Conservation (phyloP, 2,329 filamentous ascomycete species). For the Ophiocordyceps unilateralis region DNA sequence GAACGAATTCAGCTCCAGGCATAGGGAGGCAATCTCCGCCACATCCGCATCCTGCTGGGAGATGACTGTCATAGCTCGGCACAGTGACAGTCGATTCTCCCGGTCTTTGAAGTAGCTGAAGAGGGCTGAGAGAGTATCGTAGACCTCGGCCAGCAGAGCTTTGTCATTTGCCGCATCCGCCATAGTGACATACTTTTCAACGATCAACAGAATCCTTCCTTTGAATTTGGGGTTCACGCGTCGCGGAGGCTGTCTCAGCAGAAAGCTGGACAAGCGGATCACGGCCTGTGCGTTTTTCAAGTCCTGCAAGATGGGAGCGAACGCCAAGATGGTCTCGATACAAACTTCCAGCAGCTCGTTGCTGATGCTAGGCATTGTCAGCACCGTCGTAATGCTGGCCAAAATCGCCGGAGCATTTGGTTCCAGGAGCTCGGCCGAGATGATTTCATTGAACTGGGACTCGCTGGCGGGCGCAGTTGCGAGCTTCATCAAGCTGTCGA, state of each 20-base stretch:
- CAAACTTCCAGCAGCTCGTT: constrained; percentile 65
- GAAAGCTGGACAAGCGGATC: constrained; percentile 61
- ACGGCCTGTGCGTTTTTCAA: constrained; percentile 57
- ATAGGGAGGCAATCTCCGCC: constrained; percentile 48
- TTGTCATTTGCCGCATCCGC: constrained; percentile 25
- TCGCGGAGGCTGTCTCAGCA: constrained; percentile 71
- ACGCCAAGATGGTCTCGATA: constrained; percentile 60
- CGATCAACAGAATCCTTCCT: constrained; percentile 58
- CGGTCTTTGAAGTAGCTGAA: constrained; percentile 85
- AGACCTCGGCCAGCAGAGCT: constrained; percentile 44
- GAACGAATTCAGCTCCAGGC: constrained; percentile 66
- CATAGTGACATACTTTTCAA: constrained; percentile 63
- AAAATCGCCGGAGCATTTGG: constrained; percentile 43
- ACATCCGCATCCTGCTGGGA: constrained; percentile 45
- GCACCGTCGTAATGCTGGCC: constrained; percentile 48
- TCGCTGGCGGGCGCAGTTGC: constrained; percentile 36
- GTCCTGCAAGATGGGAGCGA: constrained; percentile 53
- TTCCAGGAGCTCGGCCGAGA: constrained; percentile 36
- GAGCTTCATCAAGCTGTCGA: constrained; percentile 50
- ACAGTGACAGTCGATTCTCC: constrained; percentile 56
- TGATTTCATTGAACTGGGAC: constrained; percentile 38
- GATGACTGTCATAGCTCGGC: constrained; percentile 55
- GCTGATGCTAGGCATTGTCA: constrained; percentile 42
- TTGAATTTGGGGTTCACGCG: constrained; percentile 73
- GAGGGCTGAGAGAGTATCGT: constrained; percentile 57